These are phyloP conservation scores for Microbotryomycetes sp. DNA, from an alignment of 1,284 basidiomycete species.

Conservation along the genomic window DNA sequence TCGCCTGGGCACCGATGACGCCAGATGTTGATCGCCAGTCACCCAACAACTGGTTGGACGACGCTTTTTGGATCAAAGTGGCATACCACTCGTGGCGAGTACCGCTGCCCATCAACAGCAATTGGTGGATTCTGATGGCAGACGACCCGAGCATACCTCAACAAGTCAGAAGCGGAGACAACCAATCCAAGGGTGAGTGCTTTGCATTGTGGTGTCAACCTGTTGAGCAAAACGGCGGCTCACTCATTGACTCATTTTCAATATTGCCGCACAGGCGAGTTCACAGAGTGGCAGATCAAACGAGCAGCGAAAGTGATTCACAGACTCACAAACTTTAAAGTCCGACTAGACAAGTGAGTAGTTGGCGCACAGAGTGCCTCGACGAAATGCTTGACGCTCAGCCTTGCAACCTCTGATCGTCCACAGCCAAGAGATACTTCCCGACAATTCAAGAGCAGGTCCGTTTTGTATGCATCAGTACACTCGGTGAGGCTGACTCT, in stretches of 20 bases:
- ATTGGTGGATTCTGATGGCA: constrained; percentile 91
- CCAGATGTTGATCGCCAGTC: constrained; percentile 77
- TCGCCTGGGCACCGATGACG: neutral
- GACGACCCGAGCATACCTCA: constrained; percentile 49
- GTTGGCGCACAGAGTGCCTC: constrained; percentile 38
- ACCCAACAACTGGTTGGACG: constrained; percentile 90
- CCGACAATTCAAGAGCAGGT: constrained; percentile 51
- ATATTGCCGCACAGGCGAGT: constrained; percentile 37
- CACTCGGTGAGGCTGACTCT: constrained; percentile 44
- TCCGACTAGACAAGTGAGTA: constrained; percentile 56
- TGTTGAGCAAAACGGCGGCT: neutral
- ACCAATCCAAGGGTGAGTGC: constrained; percentile 28
- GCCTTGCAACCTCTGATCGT: neutral
- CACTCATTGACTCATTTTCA: neutral
- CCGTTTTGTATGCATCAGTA: constrained; percentile 56
- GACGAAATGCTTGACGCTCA: neutral
- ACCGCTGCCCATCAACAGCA: constrained; percentile 83
- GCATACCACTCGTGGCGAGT: constrained; percentile 86
- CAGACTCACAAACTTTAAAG: constrained; percentile 72
- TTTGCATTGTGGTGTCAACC: neutral
- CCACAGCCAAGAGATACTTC: constrained; percentile 49
- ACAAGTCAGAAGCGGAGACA: constrained; percentile 23
- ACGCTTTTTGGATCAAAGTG: constrained; percentile 86
- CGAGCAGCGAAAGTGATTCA: constrained; percentile 76
- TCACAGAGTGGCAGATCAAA: constrained; percentile 76